Percentiles rank a stretch among this genome's conserved stretches.
Conservation (phyloP, 2,329 filamentous ascomycete genomes). For the Trichophyton equinum region DNA sequence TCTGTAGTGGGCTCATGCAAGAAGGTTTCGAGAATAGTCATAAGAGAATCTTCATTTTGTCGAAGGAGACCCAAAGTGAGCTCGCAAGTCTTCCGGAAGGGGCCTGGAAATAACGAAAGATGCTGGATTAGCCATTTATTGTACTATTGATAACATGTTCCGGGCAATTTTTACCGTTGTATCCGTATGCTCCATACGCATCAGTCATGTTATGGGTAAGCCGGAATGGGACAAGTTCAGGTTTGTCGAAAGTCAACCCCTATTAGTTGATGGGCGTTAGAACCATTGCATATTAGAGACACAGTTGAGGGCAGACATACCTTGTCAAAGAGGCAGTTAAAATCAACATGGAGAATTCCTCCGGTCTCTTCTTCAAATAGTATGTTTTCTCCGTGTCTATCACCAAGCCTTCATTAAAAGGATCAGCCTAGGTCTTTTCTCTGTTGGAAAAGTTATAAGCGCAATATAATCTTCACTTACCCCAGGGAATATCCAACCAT, state of each 20-base stretch:
- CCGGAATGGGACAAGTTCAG: constrained; percentile 88
- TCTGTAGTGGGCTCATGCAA: constrained; percentile 95
- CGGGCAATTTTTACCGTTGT: constrained; percentile 47
- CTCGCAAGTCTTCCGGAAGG: constrained; percentile 83
- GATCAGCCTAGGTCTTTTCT: neutral
- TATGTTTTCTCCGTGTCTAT: constrained; percentile 95
- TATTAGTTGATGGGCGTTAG: constrained; percentile 10
- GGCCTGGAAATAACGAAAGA: constrained; percentile 34
- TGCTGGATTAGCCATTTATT: neutral
- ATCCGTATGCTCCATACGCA: constrained; percentile 88
- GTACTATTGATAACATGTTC: neutral
- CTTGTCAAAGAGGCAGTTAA: constrained; percentile 99
- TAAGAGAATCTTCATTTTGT: constrained; percentile 87
- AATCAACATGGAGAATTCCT: constrained; percentile 93
- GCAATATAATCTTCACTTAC: constrained; percentile 17
- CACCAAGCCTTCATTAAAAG: constrained; percentile 50
- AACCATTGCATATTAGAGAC: neutral
- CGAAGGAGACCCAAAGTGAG: constrained; percentile 72
- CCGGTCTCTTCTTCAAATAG: constrained; percentile 88
- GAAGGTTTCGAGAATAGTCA: constrained; percentile 95
- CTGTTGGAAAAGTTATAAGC: neutral
- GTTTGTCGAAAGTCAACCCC: constrained; percentile 85
- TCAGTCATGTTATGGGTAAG: constrained; percentile 98
- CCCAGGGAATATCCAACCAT: constrained; percentile 94
- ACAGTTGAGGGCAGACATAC: constrained; percentile 13